These are phyloP conservation scores for Nemania bipapillata DNA, from an alignment of 2,329 filamentous ascomycete genomes.

Conservation along the genomic window DNA sequence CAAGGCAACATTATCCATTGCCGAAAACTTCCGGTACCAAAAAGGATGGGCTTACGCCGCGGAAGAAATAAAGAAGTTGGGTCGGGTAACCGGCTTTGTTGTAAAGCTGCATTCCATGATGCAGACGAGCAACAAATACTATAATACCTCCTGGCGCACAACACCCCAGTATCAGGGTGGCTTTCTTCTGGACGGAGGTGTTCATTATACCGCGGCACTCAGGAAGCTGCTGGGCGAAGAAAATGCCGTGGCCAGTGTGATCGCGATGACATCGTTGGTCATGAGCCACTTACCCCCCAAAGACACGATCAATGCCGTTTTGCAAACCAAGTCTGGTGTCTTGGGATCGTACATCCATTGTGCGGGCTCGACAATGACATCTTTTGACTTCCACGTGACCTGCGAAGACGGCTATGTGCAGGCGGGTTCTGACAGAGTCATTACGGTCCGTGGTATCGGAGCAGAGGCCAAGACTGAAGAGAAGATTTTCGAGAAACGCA, in stretches of 20 bases:
- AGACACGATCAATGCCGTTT: constrained; percentile 71
- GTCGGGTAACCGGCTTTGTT: constrained; percentile 65
- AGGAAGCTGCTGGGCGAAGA: constrained; percentile 66
- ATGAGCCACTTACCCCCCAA: constrained; percentile 70
- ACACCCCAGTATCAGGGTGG: constrained; percentile 77
- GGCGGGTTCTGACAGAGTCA: constrained; percentile 58
- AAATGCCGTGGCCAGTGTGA: constrained; percentile 60
- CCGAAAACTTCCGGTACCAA: constrained; percentile 78
- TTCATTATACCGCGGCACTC: constrained; percentile 75
- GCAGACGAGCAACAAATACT: constrained; percentile 58
- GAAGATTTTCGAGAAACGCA: constrained; percentile 61
- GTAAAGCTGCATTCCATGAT: constrained; percentile 54
- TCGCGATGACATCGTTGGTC: constrained; percentile 66
- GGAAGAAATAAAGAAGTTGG: constrained; percentile 62
- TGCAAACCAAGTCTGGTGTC: constrained; percentile 64
- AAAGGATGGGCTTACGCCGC: constrained; percentile 64
- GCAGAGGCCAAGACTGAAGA: constrained; percentile 55
- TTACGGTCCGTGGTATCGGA: constrained; percentile 54
- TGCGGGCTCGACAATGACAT: constrained; percentile 65
- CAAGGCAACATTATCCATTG: constrained; percentile 66
- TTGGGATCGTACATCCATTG: constrained; percentile 68
- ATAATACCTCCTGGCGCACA: constrained; percentile 71
- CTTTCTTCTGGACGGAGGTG: constrained; percentile 79
- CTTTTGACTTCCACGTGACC: constrained; percentile 66
- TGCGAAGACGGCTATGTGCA: constrained; percentile 68